Conservation (phyloP, 805 yeast genomes). For the Myxozyma kluyveri region DNA sequence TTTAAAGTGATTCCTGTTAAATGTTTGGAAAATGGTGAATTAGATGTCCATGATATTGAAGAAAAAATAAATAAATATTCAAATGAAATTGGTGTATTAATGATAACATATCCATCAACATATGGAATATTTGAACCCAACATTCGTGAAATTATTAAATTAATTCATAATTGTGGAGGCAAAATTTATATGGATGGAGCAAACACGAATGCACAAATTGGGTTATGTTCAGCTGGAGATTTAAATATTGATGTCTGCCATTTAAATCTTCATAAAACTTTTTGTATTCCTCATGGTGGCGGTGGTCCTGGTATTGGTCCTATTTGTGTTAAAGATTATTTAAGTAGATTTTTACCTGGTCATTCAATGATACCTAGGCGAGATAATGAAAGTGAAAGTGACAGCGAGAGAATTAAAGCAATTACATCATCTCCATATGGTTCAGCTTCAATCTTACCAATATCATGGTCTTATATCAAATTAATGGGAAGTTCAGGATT, state of each 20-base stretch:
- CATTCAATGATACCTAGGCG: conserved; percentile 63
- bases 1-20: conserved; percentile 89
- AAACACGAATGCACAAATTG: conserved; percentile 98
- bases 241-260: conserved; percentile 98
- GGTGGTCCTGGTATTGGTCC: conserved; percentile 99
- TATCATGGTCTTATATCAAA: conserved; percentile 91
- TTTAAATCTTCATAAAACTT: conserved; percentile 92
- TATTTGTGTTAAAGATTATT: conserved; percentile 82
- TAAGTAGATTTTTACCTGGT: conserved; percentile 76
- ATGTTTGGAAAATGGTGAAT: conserved; percentile 79
- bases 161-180: conserved; percentile 83
- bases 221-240: conserved; percentile 95
- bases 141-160: conserved; percentile 77
- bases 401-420: conserved; percentile 56
- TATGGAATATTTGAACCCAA: conserved; percentile 95
- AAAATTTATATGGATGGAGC: conserved; percentile 98
- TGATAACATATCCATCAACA: conserved; percentile 98
- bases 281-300: conserved; percentile 98
- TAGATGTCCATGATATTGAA: conserved; percentile 73
- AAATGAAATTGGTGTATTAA: conserved; percentile 76
- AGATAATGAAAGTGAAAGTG: too few species aligned
- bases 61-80: conserved; percentile 68
- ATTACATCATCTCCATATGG: conserved; percentile 95
- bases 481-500: conserved; percentile 84
- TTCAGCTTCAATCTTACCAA: conserved; percentile 88